These are phyloP conservation scores for Heliamphora pulchella DNA, from an alignment of 179 eudicot species.

Conservation along the genomic window DNA sequence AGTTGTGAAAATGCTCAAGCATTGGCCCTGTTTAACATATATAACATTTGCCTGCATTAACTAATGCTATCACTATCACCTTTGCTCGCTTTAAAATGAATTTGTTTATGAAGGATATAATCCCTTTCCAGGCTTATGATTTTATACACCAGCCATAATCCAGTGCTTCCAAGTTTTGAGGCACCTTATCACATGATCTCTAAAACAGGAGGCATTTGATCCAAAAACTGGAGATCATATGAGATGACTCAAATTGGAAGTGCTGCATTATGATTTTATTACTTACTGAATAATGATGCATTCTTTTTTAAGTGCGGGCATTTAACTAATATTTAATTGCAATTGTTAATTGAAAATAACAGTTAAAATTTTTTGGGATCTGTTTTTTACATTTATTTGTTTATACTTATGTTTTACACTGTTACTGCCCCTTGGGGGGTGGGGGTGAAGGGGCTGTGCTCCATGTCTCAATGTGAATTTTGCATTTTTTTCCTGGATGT, in stretches of 20 bases:
- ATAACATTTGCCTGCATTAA: not conserved
- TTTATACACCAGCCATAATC: not conserved
- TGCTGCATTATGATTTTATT: not conserved
- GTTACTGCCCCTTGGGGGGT: no score
- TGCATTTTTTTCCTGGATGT: not conserved
- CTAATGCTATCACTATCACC: not conserved
- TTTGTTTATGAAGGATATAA: not conserved
- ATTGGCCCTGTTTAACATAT: not conserved
- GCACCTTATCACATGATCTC: not conserved
- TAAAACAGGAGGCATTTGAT: not conserved
- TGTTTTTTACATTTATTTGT: no score
- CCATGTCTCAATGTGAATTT: not conserved
- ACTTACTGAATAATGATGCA: not conserved
- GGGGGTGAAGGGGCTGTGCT: no score
- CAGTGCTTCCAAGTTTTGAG: constrained; percentile 5
- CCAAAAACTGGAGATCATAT: not conserved
- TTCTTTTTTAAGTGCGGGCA: not conserved
- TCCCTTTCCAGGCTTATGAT: not conserved
- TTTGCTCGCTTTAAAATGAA: not conserved
- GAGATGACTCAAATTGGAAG: not conserved
- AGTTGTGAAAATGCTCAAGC: not conserved
- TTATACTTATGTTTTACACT: no score
- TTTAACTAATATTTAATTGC: no score
- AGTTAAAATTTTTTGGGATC: no score
- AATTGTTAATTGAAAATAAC: no score